Conservation (phyloP, 179 eudicot species). For the Amaranthus tricolor region DNA sequence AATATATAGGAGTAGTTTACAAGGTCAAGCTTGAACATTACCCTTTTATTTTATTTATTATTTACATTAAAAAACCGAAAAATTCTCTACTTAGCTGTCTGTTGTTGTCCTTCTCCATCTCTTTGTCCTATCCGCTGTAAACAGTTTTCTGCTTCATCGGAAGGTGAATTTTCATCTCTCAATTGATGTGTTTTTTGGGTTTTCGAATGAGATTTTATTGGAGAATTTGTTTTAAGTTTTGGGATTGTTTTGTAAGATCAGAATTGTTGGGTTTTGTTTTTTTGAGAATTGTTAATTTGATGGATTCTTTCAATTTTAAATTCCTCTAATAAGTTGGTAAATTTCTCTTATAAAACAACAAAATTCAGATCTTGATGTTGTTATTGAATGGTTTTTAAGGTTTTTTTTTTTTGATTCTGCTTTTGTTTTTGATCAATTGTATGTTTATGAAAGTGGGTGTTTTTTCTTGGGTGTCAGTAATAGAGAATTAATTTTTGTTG, state of each 20-base stretch:
- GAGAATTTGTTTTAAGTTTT: background rate
- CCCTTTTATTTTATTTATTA: background rate
- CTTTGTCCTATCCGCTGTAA: constrained; percentile 20
- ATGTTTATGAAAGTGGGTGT: constrained; percentile 1
- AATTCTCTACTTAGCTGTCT: constrained; percentile 23
- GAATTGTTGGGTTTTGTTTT: constrained; percentile 5
- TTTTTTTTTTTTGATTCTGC: background rate
- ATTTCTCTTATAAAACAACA: background rate
- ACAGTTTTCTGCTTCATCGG: constrained; percentile 9
- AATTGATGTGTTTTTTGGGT: constrained; percentile 5
- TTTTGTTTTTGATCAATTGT: background rate
- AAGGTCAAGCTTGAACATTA: constrained; percentile 4
- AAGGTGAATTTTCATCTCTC: constrained; percentile 11
- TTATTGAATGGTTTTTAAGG: background rate
- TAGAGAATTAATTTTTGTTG: background rate
- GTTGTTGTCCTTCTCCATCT: constrained; percentile 3
- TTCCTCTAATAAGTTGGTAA: background rate
- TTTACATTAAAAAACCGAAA: background rate
- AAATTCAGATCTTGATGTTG: constrained; percentile 19
- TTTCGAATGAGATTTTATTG: background rate
- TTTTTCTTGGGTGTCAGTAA: background rate
- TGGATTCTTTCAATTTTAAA: background rate
- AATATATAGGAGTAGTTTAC: background rate
- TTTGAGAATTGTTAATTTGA: background rate
- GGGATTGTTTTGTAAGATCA: constrained; percentile 10